Evolutionary conservation across 2,329 filamentous ascomycete species (phyloP).

Genomic region (Cyphellophora europaea): DNA sequence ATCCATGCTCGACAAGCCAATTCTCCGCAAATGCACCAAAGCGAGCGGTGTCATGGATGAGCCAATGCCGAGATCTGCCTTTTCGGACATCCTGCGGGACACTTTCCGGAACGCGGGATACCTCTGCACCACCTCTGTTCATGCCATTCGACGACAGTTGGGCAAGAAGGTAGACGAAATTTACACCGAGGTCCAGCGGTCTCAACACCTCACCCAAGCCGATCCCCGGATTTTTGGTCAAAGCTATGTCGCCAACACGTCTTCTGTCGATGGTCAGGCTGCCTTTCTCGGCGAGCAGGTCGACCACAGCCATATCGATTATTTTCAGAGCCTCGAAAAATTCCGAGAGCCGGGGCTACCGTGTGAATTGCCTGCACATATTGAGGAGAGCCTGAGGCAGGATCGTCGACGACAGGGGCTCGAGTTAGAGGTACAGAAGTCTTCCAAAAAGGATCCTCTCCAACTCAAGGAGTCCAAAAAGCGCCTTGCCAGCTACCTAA

Average conservation of each 20-base stretch:
- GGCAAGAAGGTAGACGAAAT: slow-evolving; percentile 6
- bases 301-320: slow-evolving; percentile 13
- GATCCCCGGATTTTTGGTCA: slow-evolving; percentile 8
- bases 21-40: slow-evolving; percentile 11
- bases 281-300: slow-evolving; percentile 9
- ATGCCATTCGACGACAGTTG: slow-evolving; percentile 6
- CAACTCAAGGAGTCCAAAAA: slow-evolving; percentile 1
- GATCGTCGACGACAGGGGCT: slow-evolving; percentile 22
- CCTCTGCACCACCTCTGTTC: slow-evolving; percentile 6
- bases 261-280: slow-evolving; percentile 12
- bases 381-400: slow-evolving; percentile 8
- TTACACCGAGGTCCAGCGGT: slow-evolving; percentile 9
- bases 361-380: slow-evolving; percentile 5
- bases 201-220: slow-evolving; percentile 10
- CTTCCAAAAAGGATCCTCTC: slow-evolving; percentile 1
- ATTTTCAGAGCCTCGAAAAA: slow-evolving; percentile 13
- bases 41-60: slow-evolving; percentile 8
- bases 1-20: slow-evolving; percentile 3
- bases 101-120: slow-evolving; percentile 11
- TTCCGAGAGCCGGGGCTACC: slow-evolving; percentile 12
- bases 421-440: slow-evolving; percentile 5
- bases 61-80: slow-evolving; percentile 8
- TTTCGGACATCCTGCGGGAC: slow-evolving; percentile 6
- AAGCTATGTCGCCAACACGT: slow-evolving; percentile 11
- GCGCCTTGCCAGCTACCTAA: slow-evolving; percentile 1